Conservation (phyloP, 257 asterid genomes). For the Solanum lycopersicoides region DNA sequence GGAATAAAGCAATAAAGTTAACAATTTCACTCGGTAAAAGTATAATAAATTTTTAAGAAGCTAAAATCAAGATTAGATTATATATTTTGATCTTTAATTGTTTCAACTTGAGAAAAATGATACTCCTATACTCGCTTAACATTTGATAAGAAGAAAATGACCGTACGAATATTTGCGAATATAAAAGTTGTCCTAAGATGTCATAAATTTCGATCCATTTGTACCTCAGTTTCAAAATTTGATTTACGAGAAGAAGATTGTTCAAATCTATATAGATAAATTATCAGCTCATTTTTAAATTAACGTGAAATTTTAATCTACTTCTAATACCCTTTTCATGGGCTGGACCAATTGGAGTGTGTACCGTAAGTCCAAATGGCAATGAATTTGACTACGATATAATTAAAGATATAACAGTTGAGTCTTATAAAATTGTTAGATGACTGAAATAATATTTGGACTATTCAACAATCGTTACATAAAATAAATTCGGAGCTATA, state of each 20-base stretch:
- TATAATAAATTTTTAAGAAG: background rate
- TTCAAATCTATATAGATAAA: background rate
- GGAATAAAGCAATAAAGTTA: no score
- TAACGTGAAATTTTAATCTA: no score
- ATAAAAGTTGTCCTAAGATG: background rate
- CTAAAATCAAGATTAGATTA: background rate
- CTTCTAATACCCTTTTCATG: no score
- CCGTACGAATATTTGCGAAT: background rate
- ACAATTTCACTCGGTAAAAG: background rate
- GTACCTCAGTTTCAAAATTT: background rate
- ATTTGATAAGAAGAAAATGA: background rate
- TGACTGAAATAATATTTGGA: no score
- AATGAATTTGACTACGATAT: no score
- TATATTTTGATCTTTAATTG: background rate
- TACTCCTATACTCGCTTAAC: background rate
- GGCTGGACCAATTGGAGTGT: no score
- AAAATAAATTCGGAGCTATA: no score
- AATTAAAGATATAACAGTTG: no score
- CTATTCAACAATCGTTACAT: no score
- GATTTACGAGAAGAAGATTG: background rate
- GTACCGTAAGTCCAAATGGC: no score
- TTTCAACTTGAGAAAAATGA: background rate
- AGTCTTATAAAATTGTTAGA: no score
- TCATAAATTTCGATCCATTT: background rate
- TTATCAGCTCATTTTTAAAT: no score